Evolutionary conservation across 2,329 filamentous ascomycete genomes (phyloP).

Genomic region (Esteya vermicola): DNA sequence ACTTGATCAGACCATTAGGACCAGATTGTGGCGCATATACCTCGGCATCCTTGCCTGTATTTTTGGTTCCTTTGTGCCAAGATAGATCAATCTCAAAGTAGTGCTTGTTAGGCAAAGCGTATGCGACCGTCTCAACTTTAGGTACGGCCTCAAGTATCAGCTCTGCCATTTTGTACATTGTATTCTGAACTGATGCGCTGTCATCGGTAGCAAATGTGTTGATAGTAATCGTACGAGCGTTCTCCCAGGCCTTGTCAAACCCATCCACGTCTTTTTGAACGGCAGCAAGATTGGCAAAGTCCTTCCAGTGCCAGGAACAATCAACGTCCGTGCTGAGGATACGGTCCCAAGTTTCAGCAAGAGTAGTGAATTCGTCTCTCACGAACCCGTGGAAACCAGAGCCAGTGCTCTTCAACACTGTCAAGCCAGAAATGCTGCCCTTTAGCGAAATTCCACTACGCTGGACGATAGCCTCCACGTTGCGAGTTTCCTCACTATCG

Average conservation of each 20-base stretch:
- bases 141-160: conserved; percentile 67
- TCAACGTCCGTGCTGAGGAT: conserved; percentile 92
- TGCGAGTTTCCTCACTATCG: conserved; percentile 77
- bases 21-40: conserved; percentile 88
- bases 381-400: conserved; percentile 94
- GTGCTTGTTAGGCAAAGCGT: conserved; percentile 91
- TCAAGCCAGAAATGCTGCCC: conserved; percentile 66
- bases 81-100: conserved; percentile 96
- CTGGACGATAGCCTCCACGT: conserved; percentile 58
- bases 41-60: conserved; percentile 89
- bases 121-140: conserved; percentile 58
- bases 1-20: conserved; percentile 92
- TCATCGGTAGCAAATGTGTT: conserved; percentile 81
- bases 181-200: conserved; percentile 86
- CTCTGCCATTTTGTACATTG: conserved; percentile 98
- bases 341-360: conserved; percentile 84
- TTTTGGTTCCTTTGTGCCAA: conserved; percentile 93
- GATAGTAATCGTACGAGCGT: conserved; percentile 73
- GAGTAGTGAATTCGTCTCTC: conserved; percentile 81
- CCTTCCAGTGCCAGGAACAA: conserved; percentile 72
- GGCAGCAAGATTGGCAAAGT: conserved; percentile 49
- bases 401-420: conserved; percentile 91
- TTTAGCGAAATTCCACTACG: conserved; percentile 61
- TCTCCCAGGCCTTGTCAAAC: conserved; percentile 69
- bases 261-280: conserved; percentile 48